These are phyloP conservation scores for Vitis cinerea DNA, from an alignment of 164 flowering plant species.

Conservation along the genomic window DNA sequence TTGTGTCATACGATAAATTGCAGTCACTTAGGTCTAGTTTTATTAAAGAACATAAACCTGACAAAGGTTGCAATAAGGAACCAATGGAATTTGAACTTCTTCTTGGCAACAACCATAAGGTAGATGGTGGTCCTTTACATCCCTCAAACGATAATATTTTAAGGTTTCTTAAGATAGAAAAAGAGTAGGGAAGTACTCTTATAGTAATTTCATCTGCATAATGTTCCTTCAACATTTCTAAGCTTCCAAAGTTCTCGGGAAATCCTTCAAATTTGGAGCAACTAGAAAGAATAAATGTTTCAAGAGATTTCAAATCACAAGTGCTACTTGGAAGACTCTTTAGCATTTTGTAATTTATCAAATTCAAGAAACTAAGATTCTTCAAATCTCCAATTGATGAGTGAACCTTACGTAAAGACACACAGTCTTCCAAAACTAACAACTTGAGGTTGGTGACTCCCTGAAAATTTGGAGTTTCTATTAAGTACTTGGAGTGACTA, in stretches of 20 bases:
- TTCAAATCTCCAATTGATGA: slow-evolving; percentile 11
- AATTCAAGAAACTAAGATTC: slow-evolving; percentile 2
- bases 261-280: too few species aligned
- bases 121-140: not conserved
- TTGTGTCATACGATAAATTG: not conserved
- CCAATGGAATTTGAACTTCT: too few species aligned
- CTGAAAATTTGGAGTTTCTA: slow-evolving; percentile 6
- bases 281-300: not conserved
- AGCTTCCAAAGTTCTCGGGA: too few species aligned
- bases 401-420: slow-evolving; percentile 11
- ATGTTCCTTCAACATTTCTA: too few species aligned
- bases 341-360: slow-evolving; percentile 11
- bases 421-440: slow-evolving; percentile 10
- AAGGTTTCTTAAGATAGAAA: too few species aligned
- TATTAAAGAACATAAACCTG: not conserved
- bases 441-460: slow-evolving; percentile 4
- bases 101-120: not conserved
- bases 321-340: slow-evolving; percentile 8
- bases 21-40: not conserved
- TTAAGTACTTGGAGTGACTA: not conserved
- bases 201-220: too few species aligned
- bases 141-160: too few species aligned
- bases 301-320: not conserved
- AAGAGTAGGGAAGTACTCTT: too few species aligned
- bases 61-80: not conserved